Base-by-base conservation (phyloP, 2,329 filamentous ascomycete genomes). In the Fusarium neocosmosporiellum region DNA sequence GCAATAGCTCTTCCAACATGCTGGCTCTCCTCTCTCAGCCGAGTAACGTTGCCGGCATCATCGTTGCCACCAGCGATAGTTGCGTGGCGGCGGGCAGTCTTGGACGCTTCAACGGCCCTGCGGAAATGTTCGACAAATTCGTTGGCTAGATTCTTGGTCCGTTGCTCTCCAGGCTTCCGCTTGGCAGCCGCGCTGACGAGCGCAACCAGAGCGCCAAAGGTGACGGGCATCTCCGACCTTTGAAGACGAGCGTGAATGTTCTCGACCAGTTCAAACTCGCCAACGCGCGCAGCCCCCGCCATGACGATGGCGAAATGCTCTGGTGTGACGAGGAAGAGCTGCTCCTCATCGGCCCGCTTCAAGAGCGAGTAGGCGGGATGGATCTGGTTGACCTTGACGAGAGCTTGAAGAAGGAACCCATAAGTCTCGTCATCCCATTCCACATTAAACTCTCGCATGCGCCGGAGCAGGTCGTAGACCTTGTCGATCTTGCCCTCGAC, bases 251-350 rank as follows among this genome's bases (percentile, higher is more conserved):
- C 72, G 68, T 84, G 80, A 37, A 88, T 81, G 22, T 80, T 79
- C 48, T 83, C 78, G 3, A 85, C 84, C 34, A 85, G 73, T n/a
- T 74, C 72, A 4, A 83, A 81, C 66, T 89, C 84, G 7, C 83
- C 81, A 7, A 79, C 84, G 24, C 83, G 82, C 50, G 88, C 80
- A 67, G 88, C 86, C 22, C 85, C 85, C 18, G 84, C 81, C 85
- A 90, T 88, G 59, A 90, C 84, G 29, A 87, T 83, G 33, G 85
- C 79, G 74, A 86, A 90, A 75, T 90, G 88, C 22, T 86, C 82
- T 2, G 83, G 75, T 0, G 81, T 83, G 3, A 88, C 84, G 18
- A 83, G 76, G 66, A 89, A 88, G 8, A 86, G 72, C 4, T 80
- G 80, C 29, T 88, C 81, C 48, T 83, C 79, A 33, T 84, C 72